Evolutionary conservation across 257 asterid genomes (phyloP).

Genomic region (Solanum etuberosum): DNA sequence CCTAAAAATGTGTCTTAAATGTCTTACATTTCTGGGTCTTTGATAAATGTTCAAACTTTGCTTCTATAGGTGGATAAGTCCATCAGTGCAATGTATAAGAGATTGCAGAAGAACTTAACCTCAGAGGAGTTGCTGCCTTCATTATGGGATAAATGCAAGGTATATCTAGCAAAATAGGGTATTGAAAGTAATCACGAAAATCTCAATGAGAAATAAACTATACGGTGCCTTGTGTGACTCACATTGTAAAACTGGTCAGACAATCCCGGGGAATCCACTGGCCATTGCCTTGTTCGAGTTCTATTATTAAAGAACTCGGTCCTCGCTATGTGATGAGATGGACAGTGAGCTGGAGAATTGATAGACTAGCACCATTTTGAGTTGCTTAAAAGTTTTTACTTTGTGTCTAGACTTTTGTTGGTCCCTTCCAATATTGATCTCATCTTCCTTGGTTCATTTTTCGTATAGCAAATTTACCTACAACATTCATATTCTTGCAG

Average conservation of each 20-base stretch:
- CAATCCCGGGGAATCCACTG: neutral
- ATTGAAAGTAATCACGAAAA: neutral
- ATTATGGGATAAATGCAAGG: constrained; percentile 99
- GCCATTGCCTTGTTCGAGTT: neutral
- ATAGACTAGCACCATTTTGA: neutral
- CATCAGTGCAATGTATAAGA: constrained; percentile 72
- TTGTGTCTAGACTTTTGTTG: neutral
- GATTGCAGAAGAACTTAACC: constrained; percentile 78
- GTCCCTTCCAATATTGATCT: neutral
- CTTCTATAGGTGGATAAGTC: constrained; percentile 75
- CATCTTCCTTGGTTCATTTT: neutral
- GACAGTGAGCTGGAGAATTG: neutral
- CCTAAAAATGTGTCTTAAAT: neutral
- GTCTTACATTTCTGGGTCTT: neutral
- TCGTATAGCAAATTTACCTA: neutral
- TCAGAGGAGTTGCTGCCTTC: constrained; percentile 95
- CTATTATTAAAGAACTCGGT: neutral
- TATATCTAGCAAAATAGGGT: constrained; percentile 11
- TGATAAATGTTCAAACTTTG: constrained; percentile 2
- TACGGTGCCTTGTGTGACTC: neutral
- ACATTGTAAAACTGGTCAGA: neutral
- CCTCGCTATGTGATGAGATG: neutral
- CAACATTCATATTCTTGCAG: constrained; percentile 26
- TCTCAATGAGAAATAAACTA: neutral
- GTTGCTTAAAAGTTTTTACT: neutral